These are phyloP conservation scores for Tylopilus sp. DNA, from an alignment of 1,284 basidiomycete species.

Conservation along the genomic window DNA sequence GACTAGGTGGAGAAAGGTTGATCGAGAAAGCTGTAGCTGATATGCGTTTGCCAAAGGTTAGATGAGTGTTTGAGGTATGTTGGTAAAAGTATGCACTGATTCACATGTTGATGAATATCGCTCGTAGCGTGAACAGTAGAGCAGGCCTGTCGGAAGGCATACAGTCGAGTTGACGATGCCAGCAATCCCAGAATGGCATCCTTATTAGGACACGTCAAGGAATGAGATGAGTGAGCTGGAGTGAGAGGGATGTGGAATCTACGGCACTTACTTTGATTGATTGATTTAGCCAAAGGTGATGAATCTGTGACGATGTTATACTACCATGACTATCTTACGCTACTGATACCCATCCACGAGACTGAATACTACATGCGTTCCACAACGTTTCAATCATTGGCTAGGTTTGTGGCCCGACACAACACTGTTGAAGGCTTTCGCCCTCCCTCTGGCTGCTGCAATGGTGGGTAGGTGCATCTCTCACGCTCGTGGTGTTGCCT, in stretches of 20 bases:
- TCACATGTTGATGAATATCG: not conserved
- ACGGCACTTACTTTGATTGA: slow-evolving; percentile 38
- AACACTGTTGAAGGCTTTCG: too few species aligned
- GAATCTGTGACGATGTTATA: not conserved
- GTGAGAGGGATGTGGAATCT: slow-evolving; percentile 53
- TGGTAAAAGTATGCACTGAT: not conserved
- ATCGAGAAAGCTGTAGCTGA: slow-evolving; percentile 65
- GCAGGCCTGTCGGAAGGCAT: slow-evolving; percentile 75
- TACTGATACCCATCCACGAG: too few species aligned
- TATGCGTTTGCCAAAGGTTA: slow-evolving; percentile 67
- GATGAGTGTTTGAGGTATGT: slow-evolving; percentile 82
- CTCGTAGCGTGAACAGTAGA: slow-evolving; percentile 63
- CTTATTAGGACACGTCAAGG: too few species aligned
- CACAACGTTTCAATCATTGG: too few species aligned
- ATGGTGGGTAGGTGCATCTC: too few species aligned
- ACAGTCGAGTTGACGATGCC: not conserved
- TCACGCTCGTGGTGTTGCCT: too few species aligned
- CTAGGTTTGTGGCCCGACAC: too few species aligned
- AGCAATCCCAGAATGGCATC: too few species aligned
- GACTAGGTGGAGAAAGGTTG: slow-evolving; percentile 36
- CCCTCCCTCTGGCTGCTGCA: too few species aligned
- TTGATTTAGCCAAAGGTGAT: slow-evolving; percentile 13
- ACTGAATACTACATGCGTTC: too few species aligned
- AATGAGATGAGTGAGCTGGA: slow-evolving; percentile 64
- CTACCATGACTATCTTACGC: not conserved